Conservation (phyloP, 2,329 filamentous ascomycete genomes). For the Apiospora pterosperma region DNA sequence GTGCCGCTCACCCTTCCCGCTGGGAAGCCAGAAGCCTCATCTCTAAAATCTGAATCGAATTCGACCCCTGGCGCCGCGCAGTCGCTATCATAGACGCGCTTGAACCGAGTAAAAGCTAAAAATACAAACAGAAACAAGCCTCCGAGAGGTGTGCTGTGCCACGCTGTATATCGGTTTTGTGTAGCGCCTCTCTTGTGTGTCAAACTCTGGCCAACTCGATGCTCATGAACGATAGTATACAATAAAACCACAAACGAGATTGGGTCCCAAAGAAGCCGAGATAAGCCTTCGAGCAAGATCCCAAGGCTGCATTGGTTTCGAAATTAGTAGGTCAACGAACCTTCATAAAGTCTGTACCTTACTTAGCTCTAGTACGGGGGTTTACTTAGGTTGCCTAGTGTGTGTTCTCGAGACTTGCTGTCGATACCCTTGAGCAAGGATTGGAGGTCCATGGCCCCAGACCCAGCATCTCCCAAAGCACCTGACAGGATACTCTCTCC, state of each 20-base stretch:
- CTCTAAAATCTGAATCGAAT: neutral
- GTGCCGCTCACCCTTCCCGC: neutral
- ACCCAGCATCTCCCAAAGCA: slow-evolving; percentile 17
- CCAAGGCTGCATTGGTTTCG: neutral
- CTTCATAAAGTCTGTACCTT: neutral
- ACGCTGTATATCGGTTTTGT: neutral
- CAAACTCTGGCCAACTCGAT: neutral
- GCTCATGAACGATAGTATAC: neutral
- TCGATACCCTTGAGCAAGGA: slow-evolving; percentile 30
- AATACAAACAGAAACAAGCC: neutral
- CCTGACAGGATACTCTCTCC: slow-evolving; percentile 23
- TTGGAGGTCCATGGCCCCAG: slow-evolving; percentile 26
- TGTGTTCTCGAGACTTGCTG: slow-evolving; percentile 28
- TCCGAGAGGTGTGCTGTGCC: neutral
- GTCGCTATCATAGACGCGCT: neutral
- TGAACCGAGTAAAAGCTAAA: neutral
- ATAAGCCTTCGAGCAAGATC: neutral
- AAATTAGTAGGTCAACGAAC: neutral
- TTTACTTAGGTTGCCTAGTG: slow-evolving; percentile 27
- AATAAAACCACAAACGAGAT: slow-evolving; percentile 3
- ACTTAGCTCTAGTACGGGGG: slow-evolving; percentile 24
- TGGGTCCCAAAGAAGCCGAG: neutral
- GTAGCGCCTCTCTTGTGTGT: neutral
- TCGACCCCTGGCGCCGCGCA: neutral
- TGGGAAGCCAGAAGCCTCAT: neutral